phyloP scores from a whole-genome alignment of 148 eudicot genomes.

The Linanthus parryae region DNA sequence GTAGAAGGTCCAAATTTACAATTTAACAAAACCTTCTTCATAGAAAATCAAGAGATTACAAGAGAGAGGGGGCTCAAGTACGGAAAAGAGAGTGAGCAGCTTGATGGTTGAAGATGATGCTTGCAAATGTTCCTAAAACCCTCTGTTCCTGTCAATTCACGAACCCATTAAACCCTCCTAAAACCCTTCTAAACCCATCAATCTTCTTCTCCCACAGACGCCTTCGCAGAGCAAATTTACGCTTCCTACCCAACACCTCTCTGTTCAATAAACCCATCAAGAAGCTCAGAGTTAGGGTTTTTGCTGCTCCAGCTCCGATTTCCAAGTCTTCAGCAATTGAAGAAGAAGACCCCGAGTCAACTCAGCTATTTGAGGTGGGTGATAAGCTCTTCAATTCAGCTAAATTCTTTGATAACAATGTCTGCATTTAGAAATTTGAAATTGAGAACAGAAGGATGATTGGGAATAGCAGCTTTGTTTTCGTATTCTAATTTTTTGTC shows the following conservation, averaged over 20 bases:
- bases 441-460: too few species aligned
- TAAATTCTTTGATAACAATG: too few species aligned
- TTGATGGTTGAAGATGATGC: constrained; percentile 6
- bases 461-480: too few species aligned
- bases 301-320: constrained; percentile 4
- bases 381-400: background rate
- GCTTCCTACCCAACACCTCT: background rate
- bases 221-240: constrained; percentile 1
- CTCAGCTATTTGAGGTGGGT: constrained; percentile 36
- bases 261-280: background rate
- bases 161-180: background rate
- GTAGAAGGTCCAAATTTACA: too few species aligned
- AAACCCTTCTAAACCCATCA: constrained; percentile 5
- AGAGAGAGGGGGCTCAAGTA: background rate
- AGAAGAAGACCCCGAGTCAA: constrained; percentile 28
- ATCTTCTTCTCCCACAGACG: background rate
- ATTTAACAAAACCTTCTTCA: too few species aligned
- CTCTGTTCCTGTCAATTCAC: background rate
- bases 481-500: too few species aligned
- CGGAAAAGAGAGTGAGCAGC: background rate
- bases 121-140: background rate
- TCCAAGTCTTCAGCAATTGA: background rate
- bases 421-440: too few species aligned
- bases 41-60: too few species aligned
- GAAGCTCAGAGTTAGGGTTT: constrained; percentile 5